phyloP scores from a whole-genome alignment of 2,329 filamentous ascomycete species.

The Teratosphaeria viscida region DNA sequence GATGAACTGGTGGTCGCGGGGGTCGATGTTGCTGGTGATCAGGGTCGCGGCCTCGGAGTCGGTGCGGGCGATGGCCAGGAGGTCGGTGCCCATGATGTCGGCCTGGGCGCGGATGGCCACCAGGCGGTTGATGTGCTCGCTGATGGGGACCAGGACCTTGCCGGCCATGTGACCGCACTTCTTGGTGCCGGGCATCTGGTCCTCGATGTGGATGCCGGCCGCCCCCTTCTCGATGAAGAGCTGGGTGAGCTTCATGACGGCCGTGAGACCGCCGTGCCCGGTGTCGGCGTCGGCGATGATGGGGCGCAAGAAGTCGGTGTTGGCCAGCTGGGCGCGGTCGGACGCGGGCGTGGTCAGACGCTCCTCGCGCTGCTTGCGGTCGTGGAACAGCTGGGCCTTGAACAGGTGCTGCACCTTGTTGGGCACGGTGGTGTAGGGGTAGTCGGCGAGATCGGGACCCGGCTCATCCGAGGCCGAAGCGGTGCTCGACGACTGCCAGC shows the following conservation, averaged over 20 bases:
- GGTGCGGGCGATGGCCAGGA: conserved; percentile 84
- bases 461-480: conserved; percentile 92
- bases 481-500: conserved; percentile 97
- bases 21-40: conserved; percentile 92
- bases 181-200: conserved; percentile 96
- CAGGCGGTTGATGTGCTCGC: conserved; percentile 94
- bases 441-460: conserved; percentile 94
- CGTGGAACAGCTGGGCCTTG: conserved; percentile 98
- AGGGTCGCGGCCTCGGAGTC: conserved; percentile 96
- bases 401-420: conserved; percentile 98
- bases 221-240: conserved; percentile 94
- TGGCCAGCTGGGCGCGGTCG: conserved; percentile 61
- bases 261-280: conserved; percentile 92
- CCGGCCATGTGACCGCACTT: conserved; percentile 99
- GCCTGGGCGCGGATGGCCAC: conserved; percentile 95
- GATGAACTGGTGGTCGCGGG: conserved; percentile 90
- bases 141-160: conserved; percentile 92
- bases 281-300: conserved; percentile 97
- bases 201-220: conserved; percentile 96
- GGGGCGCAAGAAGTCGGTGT: conserved; percentile 87
- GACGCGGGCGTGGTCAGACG: conserved; percentile 66
- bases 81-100: conserved; percentile 92
- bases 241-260: conserved; percentile 98
- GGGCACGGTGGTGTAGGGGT: conserved; percentile 86
- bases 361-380: conserved; percentile 96